Evolutionary conservation across 805 yeast species (phyloP).

Genomic region (Saccharomycopsis malanga): DNA sequence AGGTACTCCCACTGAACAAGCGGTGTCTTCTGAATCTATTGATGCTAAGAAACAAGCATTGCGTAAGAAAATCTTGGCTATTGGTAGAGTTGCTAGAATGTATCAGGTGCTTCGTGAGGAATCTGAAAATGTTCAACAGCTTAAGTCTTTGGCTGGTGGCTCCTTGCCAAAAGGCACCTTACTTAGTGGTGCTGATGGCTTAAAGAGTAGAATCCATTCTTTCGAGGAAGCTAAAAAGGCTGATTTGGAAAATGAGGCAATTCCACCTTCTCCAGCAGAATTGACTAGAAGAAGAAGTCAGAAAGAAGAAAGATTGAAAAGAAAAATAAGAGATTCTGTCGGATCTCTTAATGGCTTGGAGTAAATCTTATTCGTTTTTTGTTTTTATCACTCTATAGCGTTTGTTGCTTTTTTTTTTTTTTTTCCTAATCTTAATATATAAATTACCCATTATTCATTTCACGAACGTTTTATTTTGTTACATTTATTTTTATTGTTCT

Average conservation of each 20-base stretch:
- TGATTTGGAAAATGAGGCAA: constrained; percentile 76
- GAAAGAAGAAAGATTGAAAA: constrained; percentile 37
- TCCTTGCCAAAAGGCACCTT: constrained; percentile 79
- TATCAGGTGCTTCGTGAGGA: constrained; percentile 83
- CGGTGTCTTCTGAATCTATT: constrained; percentile 22
- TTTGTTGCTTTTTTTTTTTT: not conserved
- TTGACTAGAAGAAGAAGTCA: constrained; percentile 37
- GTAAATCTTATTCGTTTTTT: not conserved
- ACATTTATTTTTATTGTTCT: too few relatives aligned
- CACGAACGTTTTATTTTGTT: not conserved
- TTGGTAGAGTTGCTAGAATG: constrained; percentile 94
- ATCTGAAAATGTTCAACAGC: constrained; percentile 73
- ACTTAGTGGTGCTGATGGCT: constrained; percentile 75
- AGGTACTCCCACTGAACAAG: constrained; percentile 14
- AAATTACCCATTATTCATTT: too few relatives aligned
- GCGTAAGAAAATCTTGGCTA: constrained; percentile 85
- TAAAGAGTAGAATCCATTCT: constrained; percentile 56
- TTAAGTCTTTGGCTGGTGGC: constrained; percentile 70
- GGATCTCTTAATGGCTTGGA: constrained; percentile 1
- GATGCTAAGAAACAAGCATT: constrained; percentile 45
- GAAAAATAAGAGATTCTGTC: constrained; percentile 23
- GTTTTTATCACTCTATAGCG: not conserved
- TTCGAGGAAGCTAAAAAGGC: constrained; percentile 80
- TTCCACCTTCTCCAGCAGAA: constrained; percentile 76
- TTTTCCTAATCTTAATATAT: too few relatives aligned